Base-by-base conservation (phyloP, 2,329 filamentous ascomycete genomes). In the Lasiodiplodia sp. region DNA sequence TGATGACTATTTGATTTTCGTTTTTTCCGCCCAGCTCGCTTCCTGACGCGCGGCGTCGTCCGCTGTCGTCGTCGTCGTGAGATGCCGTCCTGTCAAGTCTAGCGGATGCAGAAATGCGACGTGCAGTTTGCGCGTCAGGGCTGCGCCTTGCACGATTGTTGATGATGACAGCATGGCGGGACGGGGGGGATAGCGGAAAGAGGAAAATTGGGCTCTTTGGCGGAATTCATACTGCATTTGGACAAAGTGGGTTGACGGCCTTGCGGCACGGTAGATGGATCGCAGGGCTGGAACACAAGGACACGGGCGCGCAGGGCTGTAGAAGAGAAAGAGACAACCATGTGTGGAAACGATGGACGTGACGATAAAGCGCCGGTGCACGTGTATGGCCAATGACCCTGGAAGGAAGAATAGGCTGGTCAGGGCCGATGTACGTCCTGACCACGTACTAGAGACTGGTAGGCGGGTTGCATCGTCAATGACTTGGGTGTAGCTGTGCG, bases 361-460 rank as follows among this genome's bases (percentile, higher is more conserved):
- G 44, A 37, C 49, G 18, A 51, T 37, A 37, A 37, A 34, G 40
- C 18, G 25, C 28, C 8, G 18, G 44, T 8, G 40, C 25, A 16
- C 31, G 14, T 23, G 44, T n/a, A 25, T 64, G 60, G 58, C n/a
- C 28, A 28, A 6, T 2, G 40, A 16, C n/a, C 31, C 11, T 60
- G 53, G 25, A 4, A 62, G 23, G 57, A 47, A 34, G 57, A 25
- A 62, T 31, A 47, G 57, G 57, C 21, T 60, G 21, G 11, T 11
- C 8, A 44, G 21, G 37, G n/a, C 56, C 38, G 57, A 62, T 34
- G 57, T 49, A 49, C 25, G 60, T 52, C 12, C 44, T 28, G 47
- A 37, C 34, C 60, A 64, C 60, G 60, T 64, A 64, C 60, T n/a
- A 10, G 11, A 37, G 60, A 51, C 60, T 64, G 60, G 60, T 51